Evolutionary conservation across 352 stramenopile genomes (phyloP).

Genomic region (Phytophthora cactorum): DNA sequence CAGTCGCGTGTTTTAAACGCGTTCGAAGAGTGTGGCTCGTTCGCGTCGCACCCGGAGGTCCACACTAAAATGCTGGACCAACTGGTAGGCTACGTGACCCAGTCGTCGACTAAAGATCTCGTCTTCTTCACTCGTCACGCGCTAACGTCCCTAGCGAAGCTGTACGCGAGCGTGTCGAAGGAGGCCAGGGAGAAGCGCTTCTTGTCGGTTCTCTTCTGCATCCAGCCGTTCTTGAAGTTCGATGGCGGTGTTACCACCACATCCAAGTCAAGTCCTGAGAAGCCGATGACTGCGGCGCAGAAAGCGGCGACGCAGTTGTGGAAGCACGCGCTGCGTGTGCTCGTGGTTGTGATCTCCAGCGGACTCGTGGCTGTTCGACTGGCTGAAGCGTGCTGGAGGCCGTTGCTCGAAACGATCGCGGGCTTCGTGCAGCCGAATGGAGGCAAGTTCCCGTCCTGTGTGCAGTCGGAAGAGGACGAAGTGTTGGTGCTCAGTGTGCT

Average conservation of each 20-base stretch:
- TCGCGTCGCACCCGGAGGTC: constrained; percentile 61
- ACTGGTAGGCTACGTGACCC: constrained; percentile 62
- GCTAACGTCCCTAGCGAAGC: constrained; percentile 74
- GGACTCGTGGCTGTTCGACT: constrained; percentile 63
- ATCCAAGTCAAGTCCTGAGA: constrained; percentile 26
- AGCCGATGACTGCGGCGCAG: constrained; percentile 56
- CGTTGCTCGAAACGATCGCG: constrained; percentile 70
- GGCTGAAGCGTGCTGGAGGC: constrained; percentile 54
- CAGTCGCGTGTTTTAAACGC: constrained; percentile 84
- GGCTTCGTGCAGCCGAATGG: constrained; percentile 62
- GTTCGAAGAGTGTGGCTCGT: constrained; percentile 85
- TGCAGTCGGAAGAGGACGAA: constrained; percentile 79
- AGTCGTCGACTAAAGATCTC: constrained; percentile 50
- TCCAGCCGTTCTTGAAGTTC: constrained; percentile 69
- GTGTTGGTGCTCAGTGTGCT: constrained; percentile 77
- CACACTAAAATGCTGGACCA: constrained; percentile 77
- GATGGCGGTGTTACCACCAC: constrained; percentile 28
- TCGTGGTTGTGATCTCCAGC: constrained; percentile 77
- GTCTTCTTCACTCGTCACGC: constrained; percentile 85
- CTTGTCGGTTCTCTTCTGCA: constrained; percentile 62
- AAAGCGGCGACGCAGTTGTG: constrained; percentile 77
- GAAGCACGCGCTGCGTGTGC: constrained; percentile 77
- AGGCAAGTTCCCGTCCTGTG: constrained; percentile 60
- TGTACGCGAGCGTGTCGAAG: constrained; percentile 70
- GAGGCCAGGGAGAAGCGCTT: constrained; percentile 66